These are phyloP conservation scores for Funneliformis geosporum DNA, from an alignment of 192 early-diverging fungal species.

Conservation along the genomic window DNA sequence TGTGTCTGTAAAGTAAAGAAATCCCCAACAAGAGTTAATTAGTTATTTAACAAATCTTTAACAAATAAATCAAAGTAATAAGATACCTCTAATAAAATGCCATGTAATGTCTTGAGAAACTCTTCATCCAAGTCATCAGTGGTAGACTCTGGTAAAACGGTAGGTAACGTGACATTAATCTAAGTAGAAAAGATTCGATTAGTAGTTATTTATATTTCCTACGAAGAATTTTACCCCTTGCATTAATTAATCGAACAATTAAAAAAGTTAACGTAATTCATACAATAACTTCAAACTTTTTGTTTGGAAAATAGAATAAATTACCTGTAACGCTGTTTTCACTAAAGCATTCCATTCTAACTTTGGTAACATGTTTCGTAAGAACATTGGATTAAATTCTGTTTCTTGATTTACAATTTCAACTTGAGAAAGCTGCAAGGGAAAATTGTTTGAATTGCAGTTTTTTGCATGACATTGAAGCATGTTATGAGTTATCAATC, in stretches of 20 bases:
- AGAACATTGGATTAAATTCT: constrained; percentile 86
- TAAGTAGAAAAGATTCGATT: constrained; percentile 34
- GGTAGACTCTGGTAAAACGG: constrained; percentile 61
- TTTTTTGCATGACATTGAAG: constrained; percentile 97
- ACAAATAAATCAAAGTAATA: constrained; percentile 1
- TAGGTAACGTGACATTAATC: constrained; percentile 72
- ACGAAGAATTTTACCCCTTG: background rate
- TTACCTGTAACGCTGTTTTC: constrained; percentile 64
- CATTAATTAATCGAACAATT: too few relatives aligned
- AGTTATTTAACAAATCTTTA: background rate
- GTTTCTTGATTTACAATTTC: constrained; percentile 83
- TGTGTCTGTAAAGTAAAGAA: constrained; percentile 57
- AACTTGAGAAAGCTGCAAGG: constrained; percentile 81
- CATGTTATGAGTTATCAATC: constrained; percentile 98
- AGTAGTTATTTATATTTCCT: background rate
- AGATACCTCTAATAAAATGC: constrained; percentile 78
- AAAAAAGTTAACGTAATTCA: too few relatives aligned
- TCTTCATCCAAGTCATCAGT: constrained; percentile 53
- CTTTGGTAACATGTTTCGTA: constrained; percentile 77
- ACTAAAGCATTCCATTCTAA: constrained; percentile 77
- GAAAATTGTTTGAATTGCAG: constrained; percentile 90
- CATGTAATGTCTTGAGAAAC: constrained; percentile 75
- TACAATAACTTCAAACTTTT: too few relatives aligned
- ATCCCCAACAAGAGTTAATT: background rate
- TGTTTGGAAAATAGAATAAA: background rate